Conservation (phyloP, 1,284 basidiomycete species). For the Pholiota adiposa region DNA sequence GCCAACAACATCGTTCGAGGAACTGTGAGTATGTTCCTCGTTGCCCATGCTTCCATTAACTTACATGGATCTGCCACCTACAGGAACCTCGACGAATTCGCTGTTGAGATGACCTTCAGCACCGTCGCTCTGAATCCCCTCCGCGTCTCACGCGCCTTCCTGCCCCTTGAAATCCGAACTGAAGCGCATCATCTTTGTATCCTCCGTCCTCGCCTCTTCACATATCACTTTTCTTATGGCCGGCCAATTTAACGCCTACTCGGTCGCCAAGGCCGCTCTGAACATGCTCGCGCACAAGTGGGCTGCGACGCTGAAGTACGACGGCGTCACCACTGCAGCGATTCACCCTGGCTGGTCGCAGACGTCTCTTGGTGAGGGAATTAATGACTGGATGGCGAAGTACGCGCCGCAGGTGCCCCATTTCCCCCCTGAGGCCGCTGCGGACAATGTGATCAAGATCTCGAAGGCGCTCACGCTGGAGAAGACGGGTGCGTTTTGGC, state of each 20-base stretch:
- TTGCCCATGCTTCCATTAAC: background rate
- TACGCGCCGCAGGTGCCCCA: constrained; percentile 21
- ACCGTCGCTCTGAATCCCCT: constrained; percentile 23
- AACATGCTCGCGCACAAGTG: background rate
- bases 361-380: constrained; percentile 21
- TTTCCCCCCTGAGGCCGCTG: constrained; percentile 20
- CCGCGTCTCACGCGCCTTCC: constrained; percentile 10
- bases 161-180: background rate
- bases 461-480: background rate
- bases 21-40: constrained; percentile 20
- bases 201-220: background rate
- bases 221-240: background rate
- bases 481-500: background rate
- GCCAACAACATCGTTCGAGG: constrained; percentile 21
- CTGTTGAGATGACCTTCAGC: constrained; percentile 24
- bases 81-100: constrained; percentile 24
- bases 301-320: constrained; percentile 20
- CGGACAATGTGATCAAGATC: constrained; percentile 17
- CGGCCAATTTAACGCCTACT: background rate
- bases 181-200: background rate
- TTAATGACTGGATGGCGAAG: constrained; percentile 23
- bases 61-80: background rate
- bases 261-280: background rate
- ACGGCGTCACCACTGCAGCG: constrained; percentile 21
- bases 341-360: constrained; percentile 25